Percentiles rank a stretch among this genome's conserved stretches.
phyloP scores from a whole-genome alignment of 2,329 filamentous ascomycete genomes.

The Fusarium mundagurra region DNA sequence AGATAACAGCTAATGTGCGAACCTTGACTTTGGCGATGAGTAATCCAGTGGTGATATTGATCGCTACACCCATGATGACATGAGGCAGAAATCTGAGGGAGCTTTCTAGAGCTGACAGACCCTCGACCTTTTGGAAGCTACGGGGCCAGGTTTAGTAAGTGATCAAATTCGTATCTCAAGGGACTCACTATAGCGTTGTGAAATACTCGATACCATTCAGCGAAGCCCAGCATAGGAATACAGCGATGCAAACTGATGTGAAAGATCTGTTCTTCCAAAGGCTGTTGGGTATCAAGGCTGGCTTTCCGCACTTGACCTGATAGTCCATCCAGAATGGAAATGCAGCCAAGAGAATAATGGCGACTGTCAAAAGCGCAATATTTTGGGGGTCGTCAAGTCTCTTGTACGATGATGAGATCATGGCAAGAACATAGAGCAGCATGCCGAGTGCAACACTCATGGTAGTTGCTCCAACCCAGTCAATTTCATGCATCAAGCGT shows the following conservation, averaged over 20 bases:
- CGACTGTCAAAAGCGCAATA: slow-evolving; percentile 56
- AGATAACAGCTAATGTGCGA: slow-evolving; percentile 50
- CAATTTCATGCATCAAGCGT: slow-evolving; percentile 54
- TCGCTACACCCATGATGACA: slow-evolving; percentile 53
- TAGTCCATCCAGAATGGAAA: slow-evolving; percentile 66
- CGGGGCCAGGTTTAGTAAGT: slow-evolving; percentile 8
- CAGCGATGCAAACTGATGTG: slow-evolving; percentile 62
- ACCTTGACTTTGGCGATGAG: slow-evolving; percentile 53
- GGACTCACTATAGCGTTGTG: slow-evolving; percentile 56
- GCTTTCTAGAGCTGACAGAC: slow-evolving; percentile 55
- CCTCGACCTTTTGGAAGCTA: slow-evolving; percentile 60
- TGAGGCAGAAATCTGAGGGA: slow-evolving; percentile 60
- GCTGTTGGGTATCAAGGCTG: slow-evolving; percentile 68
- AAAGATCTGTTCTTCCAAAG: slow-evolving; percentile 67
- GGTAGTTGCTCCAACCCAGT: slow-evolving; percentile 62
- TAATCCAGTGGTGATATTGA: slow-evolving; percentile 55
- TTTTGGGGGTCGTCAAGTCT: slow-evolving; percentile 54
- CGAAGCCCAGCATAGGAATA: slow-evolving; percentile 58
- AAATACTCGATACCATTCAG: slow-evolving; percentile 61
- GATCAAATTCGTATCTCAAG: fast-evolving
- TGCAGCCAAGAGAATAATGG: slow-evolving; percentile 53
- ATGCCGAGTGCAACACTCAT: slow-evolving; percentile 58
- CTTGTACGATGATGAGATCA: slow-evolving; percentile 50
- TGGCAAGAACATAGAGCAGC: slow-evolving; percentile 61
- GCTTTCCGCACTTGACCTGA: slow-evolving; percentile 57